phyloP scores from a whole-genome alignment of 2,329 filamentous ascomycete genomes.

The Coleophoma eucalyptorum region DNA sequence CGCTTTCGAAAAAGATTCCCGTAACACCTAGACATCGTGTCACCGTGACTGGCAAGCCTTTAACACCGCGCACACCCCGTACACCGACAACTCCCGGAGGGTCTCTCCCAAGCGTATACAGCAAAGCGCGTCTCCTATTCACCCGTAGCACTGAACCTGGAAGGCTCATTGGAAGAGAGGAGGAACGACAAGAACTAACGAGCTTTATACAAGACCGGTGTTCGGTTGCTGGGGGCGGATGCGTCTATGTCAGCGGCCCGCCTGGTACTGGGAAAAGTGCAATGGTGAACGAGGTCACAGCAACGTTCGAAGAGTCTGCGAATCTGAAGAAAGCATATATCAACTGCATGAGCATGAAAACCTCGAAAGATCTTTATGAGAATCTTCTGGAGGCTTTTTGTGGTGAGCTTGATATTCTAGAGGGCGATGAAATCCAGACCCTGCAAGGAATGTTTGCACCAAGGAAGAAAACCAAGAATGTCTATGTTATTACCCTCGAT shows the following conservation, averaged over 20 bases:
- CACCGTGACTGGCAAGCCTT: constrained; percentile 68
- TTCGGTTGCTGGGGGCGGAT: constrained; percentile 62
- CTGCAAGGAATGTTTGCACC: constrained; percentile 70
- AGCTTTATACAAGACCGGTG: constrained; percentile 65
- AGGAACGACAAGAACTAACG: constrained; percentile 60
- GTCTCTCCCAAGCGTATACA: constrained; percentile 73
- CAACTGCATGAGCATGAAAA: constrained; percentile 97
- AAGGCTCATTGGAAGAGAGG: constrained; percentile 26
- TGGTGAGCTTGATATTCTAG: constrained; percentile 52
- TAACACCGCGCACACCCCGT: constrained; percentile 75
- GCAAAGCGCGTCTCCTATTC: constrained; percentile 83
- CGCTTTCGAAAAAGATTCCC: constrained; percentile 62
- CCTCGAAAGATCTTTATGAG: constrained; percentile 77
- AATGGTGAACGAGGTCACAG: constrained; percentile 77
- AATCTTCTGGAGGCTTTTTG: constrained; percentile 71
- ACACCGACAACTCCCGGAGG: constrained; percentile 67
- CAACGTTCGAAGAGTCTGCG: constrained; percentile 45
- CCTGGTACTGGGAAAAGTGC: constrained; percentile 97
- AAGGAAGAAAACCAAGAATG: constrained; percentile 48
- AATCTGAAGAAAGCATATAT: constrained; percentile 70
- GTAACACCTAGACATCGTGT: constrained; percentile 83
- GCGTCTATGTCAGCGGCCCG: constrained; percentile 91
- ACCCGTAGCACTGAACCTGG: constrained; percentile 48
- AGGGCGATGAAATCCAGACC: constrained; percentile 62
- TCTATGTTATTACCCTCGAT: constrained; percentile 84